These are phyloP conservation scores for Pseudozyma pruni DNA, from an alignment of 1,284 basidiomycete genomes.

Conservation along the genomic window DNA sequence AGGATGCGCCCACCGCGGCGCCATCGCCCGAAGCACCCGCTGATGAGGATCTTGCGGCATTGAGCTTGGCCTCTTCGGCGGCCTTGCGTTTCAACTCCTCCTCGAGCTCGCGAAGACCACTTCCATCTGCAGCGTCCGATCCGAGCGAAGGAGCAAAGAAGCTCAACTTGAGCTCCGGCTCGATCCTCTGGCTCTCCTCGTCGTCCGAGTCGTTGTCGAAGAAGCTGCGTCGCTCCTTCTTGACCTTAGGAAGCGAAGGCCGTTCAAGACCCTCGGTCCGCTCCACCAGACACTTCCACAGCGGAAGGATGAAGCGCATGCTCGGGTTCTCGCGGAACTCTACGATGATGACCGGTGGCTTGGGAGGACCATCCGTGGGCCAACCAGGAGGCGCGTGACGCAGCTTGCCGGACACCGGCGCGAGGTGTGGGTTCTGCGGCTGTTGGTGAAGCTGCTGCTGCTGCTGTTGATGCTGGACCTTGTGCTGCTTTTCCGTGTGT, in stretches of 20 bases:
- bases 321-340: conserved; percentile 66
- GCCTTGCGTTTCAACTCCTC: conserved; percentile 44
- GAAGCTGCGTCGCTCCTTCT: conserved; percentile 49
- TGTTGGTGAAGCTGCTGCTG: conserved; percentile 15
- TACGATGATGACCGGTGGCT: conserved; percentile 63
- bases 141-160: conserved; percentile 59
- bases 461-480: conserved; percentile 22
- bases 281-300: conserved; percentile 61
- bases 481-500: conserved; percentile 41
- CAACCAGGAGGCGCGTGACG: conserved; percentile 51
- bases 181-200: conserved; percentile 37
- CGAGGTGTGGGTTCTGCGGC: conserved; percentile 21
- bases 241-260: conserved; percentile 39
- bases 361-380: conserved; percentile 48
- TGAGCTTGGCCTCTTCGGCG: conserved; percentile 31
- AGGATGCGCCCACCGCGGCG: conserved; percentile 2
- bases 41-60: conserved; percentile 12
- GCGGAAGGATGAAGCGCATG: conserved; percentile 62
- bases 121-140: conserved; percentile 56
- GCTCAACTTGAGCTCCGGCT: conserved; percentile 52
- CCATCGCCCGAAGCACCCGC: conserved; percentile 5
- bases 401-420: conserved; percentile 31
- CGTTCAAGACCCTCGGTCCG: conserved; percentile 50
- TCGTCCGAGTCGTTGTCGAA: conserved; percentile 52
- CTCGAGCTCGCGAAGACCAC: conserved; percentile 47